Evolutionary conservation across 2,329 filamentous ascomycete genomes (phyloP), one percentile per base, ranked within the genome.

Genomic region (Lachnellula hyalina): DNA sequence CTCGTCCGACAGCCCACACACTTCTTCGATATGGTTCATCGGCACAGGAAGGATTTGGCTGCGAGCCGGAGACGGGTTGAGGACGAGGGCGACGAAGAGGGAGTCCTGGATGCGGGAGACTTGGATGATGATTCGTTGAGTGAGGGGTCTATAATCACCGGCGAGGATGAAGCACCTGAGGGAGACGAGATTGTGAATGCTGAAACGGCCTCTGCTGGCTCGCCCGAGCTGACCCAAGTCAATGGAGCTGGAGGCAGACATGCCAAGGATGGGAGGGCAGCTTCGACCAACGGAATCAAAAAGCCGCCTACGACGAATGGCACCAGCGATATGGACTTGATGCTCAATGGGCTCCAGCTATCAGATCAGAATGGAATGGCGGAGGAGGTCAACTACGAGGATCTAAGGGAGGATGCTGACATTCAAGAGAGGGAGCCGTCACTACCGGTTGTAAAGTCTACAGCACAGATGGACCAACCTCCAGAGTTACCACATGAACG

Each of bases 31-130:
- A 82, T 81, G 78, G 75, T 74, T 68, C 71, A 74, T 53, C 70
- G 79, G 67, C 80, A 82, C 68, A 81, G 83, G 71, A 85, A 80
- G 73, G 85, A 84, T 72, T 71, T 83, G 65, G 80, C 87, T 71
- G 83, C 83, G 68, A 82, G 82, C 64, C 82, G 85, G 67, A 83
- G 86, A 69, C 82, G 85, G 64, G 78, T 84, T 62, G 84, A 85
- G 71, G 85, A 89, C 66, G 85, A 89, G 68, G 85, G 80, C 63
- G 86, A 88, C 65, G 86, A 88, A 61, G 85, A 88, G 61, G 80
- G 75, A 61, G 78, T 76, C 57, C 75, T 72, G 50, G 80, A 82
- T 56, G 73, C 74, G 51, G 72, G 78, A 55, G 83, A 85, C 48
- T 69, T 81, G 40, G 83, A 86, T 62, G 83, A 87, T 63, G 84